Conservation (phyloP, 441 rosid genomes). For the Cnidoscolus chayamansa region DNA sequence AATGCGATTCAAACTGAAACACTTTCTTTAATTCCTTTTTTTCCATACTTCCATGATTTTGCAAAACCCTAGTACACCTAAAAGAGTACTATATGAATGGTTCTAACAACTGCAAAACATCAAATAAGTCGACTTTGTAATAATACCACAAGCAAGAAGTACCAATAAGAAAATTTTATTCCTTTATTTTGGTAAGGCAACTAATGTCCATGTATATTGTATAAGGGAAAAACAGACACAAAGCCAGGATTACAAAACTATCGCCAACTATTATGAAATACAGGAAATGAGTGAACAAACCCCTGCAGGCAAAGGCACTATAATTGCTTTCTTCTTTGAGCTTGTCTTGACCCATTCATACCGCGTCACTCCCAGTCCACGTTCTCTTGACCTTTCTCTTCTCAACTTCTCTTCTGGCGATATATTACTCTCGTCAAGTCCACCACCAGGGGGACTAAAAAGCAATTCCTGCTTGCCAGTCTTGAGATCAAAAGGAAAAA, state of each 20-base stretch:
- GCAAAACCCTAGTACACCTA: background rate
- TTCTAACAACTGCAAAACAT: background rate
- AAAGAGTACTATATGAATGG: background rate
- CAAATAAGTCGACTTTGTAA: background rate
- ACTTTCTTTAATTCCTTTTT: too few relatives aligned
- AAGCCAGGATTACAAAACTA: background rate
- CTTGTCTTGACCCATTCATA: conserved; percentile 88
- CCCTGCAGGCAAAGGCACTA: conserved; percentile 95
- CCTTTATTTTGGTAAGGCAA: background rate
- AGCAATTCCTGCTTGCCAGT: conserved; percentile 51
- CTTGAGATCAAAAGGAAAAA: conserved; percentile 61
- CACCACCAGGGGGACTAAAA: conserved; percentile 85
- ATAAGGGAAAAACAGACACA: background rate
- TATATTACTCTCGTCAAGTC: conserved; percentile 84
- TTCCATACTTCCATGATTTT: background rate
- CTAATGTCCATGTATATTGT: background rate
- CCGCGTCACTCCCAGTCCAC: conserved; percentile 92
- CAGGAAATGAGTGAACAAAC: conserved; percentile 41
- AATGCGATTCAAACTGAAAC: background rate
- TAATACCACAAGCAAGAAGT: background rate
- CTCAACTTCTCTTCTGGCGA: conserved; percentile 85
- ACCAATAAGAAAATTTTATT: background rate
- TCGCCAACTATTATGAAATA: background rate
- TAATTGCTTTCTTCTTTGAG: conserved; percentile 57
- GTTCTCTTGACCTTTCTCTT: conserved; percentile 87